These are phyloP conservation scores for Pisolithus thermaeus DNA, from an alignment of 1,284 basidiomycete species.

Conservation along the genomic window DNA sequence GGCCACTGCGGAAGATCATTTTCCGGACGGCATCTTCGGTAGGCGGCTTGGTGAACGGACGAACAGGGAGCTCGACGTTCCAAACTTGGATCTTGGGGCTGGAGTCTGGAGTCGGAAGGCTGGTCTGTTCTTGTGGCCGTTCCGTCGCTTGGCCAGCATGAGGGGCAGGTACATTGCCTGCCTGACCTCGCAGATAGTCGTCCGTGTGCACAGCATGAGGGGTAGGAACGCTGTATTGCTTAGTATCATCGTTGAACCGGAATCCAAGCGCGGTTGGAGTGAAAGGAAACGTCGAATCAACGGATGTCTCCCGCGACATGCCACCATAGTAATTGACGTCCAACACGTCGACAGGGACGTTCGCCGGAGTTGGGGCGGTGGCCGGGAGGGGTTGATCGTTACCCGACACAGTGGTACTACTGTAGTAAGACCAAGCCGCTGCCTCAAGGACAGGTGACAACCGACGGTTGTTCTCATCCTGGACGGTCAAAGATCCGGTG, in stretches of 20 bases:
- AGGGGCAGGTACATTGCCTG: too few species aligned
- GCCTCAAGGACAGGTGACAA: too few species aligned
- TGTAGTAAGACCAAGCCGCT: too few species aligned
- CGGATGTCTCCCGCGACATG: not conserved
- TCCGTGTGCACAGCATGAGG: not conserved
- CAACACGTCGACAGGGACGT: not conserved
- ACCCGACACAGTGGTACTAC: too few species aligned
- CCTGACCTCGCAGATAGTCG: not conserved
- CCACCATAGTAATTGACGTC: not conserved
- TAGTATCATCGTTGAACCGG: not conserved
- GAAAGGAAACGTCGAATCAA: not conserved
- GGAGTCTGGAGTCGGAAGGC: too few species aligned
- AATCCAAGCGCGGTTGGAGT: not conserved
- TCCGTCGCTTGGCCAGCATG: too few species aligned
- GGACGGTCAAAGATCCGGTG: too few species aligned
- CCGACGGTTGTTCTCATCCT: too few species aligned
- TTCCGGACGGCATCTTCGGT: not conserved
- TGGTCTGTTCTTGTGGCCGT: too few species aligned
- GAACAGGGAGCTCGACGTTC: too few species aligned
- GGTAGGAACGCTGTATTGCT: not conserved
- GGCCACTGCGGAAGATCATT: not conserved
- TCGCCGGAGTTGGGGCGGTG: not conserved
- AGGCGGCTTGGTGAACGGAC: not conserved
- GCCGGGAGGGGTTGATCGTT: not conserved
- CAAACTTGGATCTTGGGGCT: too few species aligned